phyloP scores from a whole-genome alignment of 2,329 filamentous ascomycete species.

The Alternaria sp. region DNA sequence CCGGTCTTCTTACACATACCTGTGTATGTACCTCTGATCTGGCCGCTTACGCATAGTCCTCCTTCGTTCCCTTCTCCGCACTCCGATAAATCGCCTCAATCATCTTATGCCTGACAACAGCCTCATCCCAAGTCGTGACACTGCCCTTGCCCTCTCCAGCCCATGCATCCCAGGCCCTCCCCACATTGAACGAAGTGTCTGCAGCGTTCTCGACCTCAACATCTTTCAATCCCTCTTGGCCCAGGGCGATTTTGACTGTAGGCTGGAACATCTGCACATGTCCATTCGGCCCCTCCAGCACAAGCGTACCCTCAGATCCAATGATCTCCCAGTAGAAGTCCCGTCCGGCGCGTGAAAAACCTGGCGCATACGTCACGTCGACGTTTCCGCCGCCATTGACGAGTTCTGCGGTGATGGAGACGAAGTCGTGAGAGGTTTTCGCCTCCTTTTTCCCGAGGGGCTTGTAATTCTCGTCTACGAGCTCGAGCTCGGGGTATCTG shows the following conservation, averaged over 20 bases:
- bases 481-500: conserved; percentile 21
- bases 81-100: conserved; percentile 47
- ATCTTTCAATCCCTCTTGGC: conserved; percentile 43
- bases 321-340: conserved; percentile 49
- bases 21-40: neutral
- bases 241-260: conserved; percentile 34
- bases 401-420: conserved; percentile 31
- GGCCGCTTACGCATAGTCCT: conserved; percentile 34
- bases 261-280: conserved; percentile 55
- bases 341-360: conserved; percentile 25
- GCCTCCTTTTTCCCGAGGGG: conserved; percentile 14
- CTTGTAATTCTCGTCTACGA: conserved; percentile 30
- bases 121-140: conserved; percentile 44
- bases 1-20: neutral
- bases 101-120: conserved; percentile 44
- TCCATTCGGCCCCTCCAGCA: conserved; percentile 35
- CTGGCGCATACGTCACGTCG: conserved; percentile 31
- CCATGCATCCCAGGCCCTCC: conserved; percentile 63
- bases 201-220: conserved; percentile 60
- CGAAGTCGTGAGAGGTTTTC: conserved; percentile 40
- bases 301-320: conserved; percentile 45
- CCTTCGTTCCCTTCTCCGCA: conserved; percentile 36
- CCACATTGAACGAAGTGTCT: conserved; percentile 60
- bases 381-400: conserved; percentile 33
- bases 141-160: conserved; percentile 45